Conservation (phyloP, 208 protist genomes). For the Spironucleus salmonicida region DNA sequence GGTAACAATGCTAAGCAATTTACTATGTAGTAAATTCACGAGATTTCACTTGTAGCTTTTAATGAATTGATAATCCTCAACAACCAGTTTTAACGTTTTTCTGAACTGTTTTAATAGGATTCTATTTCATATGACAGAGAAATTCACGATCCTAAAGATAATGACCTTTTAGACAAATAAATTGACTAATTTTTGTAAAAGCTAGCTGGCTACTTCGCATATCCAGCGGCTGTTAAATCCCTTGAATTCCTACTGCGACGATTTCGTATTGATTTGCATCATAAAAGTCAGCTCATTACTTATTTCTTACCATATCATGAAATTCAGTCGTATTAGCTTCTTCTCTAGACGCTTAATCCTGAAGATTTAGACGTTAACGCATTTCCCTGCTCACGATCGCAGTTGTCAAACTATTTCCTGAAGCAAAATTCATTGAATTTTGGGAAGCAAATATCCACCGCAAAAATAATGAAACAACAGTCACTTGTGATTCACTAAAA, state of each 20-base stretch:
- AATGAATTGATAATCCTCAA: neutral
- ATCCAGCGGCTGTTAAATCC: neutral
- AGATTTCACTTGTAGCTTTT: neutral
- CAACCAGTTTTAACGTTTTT: neutral
- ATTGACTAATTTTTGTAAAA: neutral
- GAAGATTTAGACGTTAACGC: too few relatives aligned
- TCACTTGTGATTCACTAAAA: too few relatives aligned
- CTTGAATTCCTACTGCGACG: slow-evolving; percentile 11
- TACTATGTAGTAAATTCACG: neutral
- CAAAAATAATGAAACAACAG: too few relatives aligned
- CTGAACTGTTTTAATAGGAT: neutral
- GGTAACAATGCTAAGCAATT: neutral
- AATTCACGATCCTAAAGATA: neutral
- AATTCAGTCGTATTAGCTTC: too few relatives aligned
- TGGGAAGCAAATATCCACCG: too few relatives aligned
- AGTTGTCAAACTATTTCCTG: too few relatives aligned
- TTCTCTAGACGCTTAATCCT: too few relatives aligned
- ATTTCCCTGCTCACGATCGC: too few relatives aligned
- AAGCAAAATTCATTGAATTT: too few relatives aligned
- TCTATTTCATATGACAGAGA: neutral
- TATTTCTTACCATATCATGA: slow-evolving; percentile 23
- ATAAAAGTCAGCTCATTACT: neutral
- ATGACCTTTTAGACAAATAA: neutral
- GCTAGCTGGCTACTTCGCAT: neutral
- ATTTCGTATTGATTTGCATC: neutral